Percentiles rank a stretch among this genome's conserved stretches.
Conservation (phyloP, 768 basidiomycete species). For the Pleurotus platypus region DNA sequence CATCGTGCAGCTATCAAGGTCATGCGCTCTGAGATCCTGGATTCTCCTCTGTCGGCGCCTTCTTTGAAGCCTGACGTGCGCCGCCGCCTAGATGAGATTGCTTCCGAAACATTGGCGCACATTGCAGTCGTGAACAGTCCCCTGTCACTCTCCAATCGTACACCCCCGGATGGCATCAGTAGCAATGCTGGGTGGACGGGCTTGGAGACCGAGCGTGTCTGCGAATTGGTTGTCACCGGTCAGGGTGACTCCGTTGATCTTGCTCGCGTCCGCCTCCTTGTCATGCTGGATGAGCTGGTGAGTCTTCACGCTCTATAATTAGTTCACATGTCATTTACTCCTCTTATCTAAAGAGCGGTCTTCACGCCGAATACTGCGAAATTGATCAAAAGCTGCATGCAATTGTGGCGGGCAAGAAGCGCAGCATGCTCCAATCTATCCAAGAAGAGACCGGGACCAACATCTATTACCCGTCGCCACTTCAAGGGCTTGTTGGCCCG, state of each 20-base stretch:
- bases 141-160: slow-evolving; percentile 67
- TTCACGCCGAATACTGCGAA: slow-evolving; percentile 88
- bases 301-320: slow-evolving; percentile 26
- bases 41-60: slow-evolving; percentile 76
- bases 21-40: slow-evolving; percentile 89
- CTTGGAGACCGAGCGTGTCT: slow-evolving; percentile 90
- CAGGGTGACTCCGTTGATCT: slow-evolving; percentile 86
- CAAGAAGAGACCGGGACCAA: slow-evolving; percentile 98
- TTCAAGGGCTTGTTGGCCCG: slow-evolving; percentile 81
- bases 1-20: slow-evolving; percentile 87
- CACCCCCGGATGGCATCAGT: slow-evolving; percentile 74
- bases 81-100: slow-evolving; percentile 89
- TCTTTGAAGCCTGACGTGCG: slow-evolving; percentile 79
- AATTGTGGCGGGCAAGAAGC: slow-evolving; percentile 88
- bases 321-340: slow-evolving; percentile 12
- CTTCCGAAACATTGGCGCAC: slow-evolving; percentile 86
- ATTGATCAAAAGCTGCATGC: slow-evolving; percentile 94
- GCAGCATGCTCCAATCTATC: slow-evolving; percentile 81
- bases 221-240: slow-evolving; percentile 90
- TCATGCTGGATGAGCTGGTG: slow-evolving; percentile 94
- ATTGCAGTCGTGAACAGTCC: slow-evolving; percentile 92
- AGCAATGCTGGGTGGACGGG: slow-evolving; percentile 82
- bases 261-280: slow-evolving; percentile 85
- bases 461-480: slow-evolving; percentile 88
- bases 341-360: slow-evolving; percentile 60